Evolutionary conservation across 169 alveolate species (phyloP).

Genomic region (Cardiosporidium cionae): DNA sequence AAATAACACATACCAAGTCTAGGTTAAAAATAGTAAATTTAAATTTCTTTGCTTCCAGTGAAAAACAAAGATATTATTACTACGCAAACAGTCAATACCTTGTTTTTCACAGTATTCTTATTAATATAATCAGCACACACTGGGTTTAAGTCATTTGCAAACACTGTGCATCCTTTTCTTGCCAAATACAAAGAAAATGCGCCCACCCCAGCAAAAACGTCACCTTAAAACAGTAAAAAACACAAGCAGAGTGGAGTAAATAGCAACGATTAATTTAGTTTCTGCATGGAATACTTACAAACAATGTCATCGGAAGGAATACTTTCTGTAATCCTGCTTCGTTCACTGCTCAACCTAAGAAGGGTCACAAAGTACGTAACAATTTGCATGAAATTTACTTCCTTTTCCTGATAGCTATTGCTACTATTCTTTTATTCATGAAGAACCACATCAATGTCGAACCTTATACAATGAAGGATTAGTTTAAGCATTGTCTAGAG

Average conservation of each 20-base stretch:
- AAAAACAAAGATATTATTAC: no score
- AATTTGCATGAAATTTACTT: no score
- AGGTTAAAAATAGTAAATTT: no score
- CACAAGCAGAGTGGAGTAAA: no score
- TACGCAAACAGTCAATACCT: constrained; percentile 32
- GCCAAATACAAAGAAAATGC: constrained; percentile 73
- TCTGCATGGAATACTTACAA: constrained; percentile 34
- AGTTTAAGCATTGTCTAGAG: no score
- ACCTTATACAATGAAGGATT: no score
- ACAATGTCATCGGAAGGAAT: constrained; percentile 39
- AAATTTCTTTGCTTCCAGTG: neutral
- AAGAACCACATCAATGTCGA: no score
- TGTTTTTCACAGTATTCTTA: constrained; percentile 59
- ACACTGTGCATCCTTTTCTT: constrained; percentile 64
- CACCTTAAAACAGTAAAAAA: constrained; percentile 48
- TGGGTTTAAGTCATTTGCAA: constrained; percentile 81
- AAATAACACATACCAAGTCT: no score
- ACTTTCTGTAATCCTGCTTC: constrained; percentile 49
- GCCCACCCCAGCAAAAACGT: constrained; percentile 80
- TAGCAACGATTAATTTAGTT: no score
- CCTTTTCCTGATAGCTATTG: no score
- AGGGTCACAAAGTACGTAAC: constrained; percentile 23
- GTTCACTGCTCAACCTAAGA: constrained; percentile 54
- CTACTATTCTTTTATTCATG: no score
- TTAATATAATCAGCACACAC: constrained; percentile 57